Percentiles rank a stretch among this genome's conserved stretches.
Evolutionary conservation across 2,329 filamentous ascomycete species (phyloP).

Genomic region (Trichoderma cornu-damae): DNA sequence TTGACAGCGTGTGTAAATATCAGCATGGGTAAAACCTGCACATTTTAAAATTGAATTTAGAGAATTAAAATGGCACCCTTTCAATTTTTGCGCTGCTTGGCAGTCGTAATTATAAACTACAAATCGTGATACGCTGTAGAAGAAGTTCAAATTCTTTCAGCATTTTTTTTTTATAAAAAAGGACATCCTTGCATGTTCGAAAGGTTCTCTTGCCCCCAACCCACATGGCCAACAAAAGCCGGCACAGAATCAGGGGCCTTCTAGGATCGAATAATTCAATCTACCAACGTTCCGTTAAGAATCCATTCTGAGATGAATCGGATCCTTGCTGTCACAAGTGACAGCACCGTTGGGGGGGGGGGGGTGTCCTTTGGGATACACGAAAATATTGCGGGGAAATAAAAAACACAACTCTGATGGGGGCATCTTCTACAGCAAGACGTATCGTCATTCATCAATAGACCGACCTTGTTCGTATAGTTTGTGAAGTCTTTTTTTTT

Average conservation of each 20-base stretch:
- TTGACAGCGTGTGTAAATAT: not conserved
- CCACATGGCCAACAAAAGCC: constrained; percentile 29
- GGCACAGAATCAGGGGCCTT: constrained; percentile 35
- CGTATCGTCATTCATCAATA: constrained; percentile 20
- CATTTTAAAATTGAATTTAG: not conserved
- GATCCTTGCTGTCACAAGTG: constrained; percentile 66
- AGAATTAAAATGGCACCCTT: not conserved
- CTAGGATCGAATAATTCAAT: constrained; percentile 40
- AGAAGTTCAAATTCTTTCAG: not conserved
- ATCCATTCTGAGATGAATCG: constrained; percentile 61
- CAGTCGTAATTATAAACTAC: not conserved
- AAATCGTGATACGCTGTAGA: no score
- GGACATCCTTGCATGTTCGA: constrained; percentile 33
- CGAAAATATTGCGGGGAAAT: not conserved
- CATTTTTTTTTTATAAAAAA: no score
- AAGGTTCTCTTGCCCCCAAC: constrained; percentile 40
- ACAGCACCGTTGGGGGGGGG: constrained; percentile 71
- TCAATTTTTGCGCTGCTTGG: not conserved
- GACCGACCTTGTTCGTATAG: constrained; percentile 24
- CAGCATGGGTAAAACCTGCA: not conserved
- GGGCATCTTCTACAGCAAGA: not conserved
- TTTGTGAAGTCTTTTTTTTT: not conserved
- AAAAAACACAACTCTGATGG: not conserved
- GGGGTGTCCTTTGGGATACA: constrained; percentile 29
- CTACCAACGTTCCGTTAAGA: constrained; percentile 83